phyloP scores from a whole-genome alignment of 1,284 basidiomycete species.

The Phylloboletellus chloephorus region DNA sequence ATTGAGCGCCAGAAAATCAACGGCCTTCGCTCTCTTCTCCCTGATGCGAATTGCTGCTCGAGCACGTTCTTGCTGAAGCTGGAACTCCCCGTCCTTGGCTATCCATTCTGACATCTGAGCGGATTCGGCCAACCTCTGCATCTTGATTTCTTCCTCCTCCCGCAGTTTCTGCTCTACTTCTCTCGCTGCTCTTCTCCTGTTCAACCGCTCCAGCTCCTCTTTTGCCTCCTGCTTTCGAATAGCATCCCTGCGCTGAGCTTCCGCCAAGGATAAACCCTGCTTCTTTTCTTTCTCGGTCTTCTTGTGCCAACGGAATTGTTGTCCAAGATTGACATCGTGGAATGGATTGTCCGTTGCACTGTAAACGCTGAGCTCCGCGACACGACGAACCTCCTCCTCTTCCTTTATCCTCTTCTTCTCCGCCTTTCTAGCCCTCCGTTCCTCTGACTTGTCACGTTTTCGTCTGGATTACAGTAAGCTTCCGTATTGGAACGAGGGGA shows the following conservation, averaged over 20 bases:
- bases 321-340: constrained; percentile 91
- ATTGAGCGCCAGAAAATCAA: constrained; percentile 92
- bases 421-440: constrained; percentile 71
- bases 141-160: constrained; percentile 88
- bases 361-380: constrained; percentile 88
- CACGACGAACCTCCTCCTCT: constrained; percentile 81
- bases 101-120: constrained; percentile 98
- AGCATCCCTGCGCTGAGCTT: constrained; percentile 78
- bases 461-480: constrained; percentile 42
- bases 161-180: constrained; percentile 84
- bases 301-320: constrained; percentile 98
- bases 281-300: constrained; percentile 96
- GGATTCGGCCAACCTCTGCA: constrained; percentile 87
- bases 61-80: constrained; percentile 88
- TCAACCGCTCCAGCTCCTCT: constrained; percentile 91
- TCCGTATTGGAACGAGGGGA: constrained; percentile 1
- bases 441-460: constrained; percentile 76
- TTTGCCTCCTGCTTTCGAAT: constrained; percentile 84
- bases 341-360: constrained; percentile 95
- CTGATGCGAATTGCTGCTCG: constrained; percentile 92
- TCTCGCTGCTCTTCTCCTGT: constrained; percentile 84
- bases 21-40: constrained; percentile 93
- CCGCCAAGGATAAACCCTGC: constrained; percentile 74
- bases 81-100: constrained; percentile 95
- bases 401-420: constrained; percentile 78